A percentile compares a stretch with the other conserved stretches of the same genome.
Evolutionary conservation across 352 stramenopile genomes (phyloP).

Genomic region (Pythium angustatum): DNA sequence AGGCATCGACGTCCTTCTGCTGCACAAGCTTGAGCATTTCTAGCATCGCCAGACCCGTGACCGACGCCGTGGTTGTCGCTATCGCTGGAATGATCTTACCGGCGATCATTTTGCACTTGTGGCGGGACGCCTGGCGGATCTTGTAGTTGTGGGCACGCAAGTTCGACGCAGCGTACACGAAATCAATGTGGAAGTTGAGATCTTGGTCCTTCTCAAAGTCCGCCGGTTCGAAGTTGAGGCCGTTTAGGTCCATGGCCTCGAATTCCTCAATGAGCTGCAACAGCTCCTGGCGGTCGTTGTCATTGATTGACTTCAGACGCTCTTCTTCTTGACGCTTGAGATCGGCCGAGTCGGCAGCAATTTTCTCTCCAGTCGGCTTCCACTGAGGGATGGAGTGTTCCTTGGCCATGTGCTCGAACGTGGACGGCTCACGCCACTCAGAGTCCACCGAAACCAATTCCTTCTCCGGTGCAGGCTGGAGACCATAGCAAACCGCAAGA

Average conservation of each 20-base stretch:
- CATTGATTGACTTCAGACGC: constrained; percentile 43
- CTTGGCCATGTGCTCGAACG: constrained; percentile 53
- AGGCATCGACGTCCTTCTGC: constrained; percentile 85
- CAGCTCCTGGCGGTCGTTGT: constrained; percentile 71
- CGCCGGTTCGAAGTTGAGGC: constrained; percentile 68
- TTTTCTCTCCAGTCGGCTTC: constrained; percentile 79
- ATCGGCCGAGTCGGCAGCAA: constrained; percentile 70
- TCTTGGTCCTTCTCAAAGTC: constrained; percentile 99
- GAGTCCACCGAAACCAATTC: constrained; percentile 84
- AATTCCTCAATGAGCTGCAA: constrained; percentile 69
- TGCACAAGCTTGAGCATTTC: constrained; percentile 90
- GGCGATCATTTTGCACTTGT: constrained; percentile 98
- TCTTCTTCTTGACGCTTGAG: constrained; percentile 47
- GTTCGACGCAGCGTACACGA: constrained; percentile 98
- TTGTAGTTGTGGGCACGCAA: constrained; percentile 92
- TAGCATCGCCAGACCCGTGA: constrained; percentile 96
- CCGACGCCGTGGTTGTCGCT: constrained; percentile 99
- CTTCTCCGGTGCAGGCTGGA: constrained; percentile 68
- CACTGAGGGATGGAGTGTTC: constrained; percentile 50
- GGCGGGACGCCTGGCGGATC: constrained; percentile 76
- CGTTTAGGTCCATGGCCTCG: constrained; percentile 51
- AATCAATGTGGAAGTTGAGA: constrained; percentile 95
- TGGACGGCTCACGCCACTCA: constrained; percentile 65
- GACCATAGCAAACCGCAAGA: constrained; percentile 74
- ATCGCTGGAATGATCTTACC: constrained; percentile 99